Percentiles rank a stretch among this genome's conserved stretches.
Conservation (phyloP, 1,284 basidiomycete species). For the Pascua sp. region DNA sequence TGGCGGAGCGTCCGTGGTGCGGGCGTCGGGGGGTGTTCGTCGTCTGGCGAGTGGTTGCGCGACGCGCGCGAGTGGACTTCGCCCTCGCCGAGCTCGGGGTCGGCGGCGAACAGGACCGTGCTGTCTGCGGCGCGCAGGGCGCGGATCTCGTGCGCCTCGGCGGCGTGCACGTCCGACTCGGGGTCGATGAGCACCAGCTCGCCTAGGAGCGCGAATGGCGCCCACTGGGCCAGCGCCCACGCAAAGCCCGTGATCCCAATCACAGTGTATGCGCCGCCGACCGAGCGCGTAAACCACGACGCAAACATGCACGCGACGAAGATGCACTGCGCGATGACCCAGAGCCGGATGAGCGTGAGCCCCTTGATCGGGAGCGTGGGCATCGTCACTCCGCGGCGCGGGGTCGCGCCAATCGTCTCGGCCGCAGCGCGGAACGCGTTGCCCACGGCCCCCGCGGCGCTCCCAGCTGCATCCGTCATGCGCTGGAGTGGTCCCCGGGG, state of each 20-base stretch:
- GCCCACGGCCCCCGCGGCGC: background rate
- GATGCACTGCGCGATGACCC: constrained; percentile 40
- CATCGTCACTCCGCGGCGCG: too few relatives aligned
- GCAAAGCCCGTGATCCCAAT: constrained; percentile 53
- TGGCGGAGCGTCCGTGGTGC: background rate
- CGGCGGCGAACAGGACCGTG: constrained; percentile 13
- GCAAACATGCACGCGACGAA: constrained; percentile 49
- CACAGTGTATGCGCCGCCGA: constrained; percentile 50
- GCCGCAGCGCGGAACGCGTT: constrained; percentile 6
- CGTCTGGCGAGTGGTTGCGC: background rate
- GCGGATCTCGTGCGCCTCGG: background rate
- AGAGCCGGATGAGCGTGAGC: constrained; percentile 42
- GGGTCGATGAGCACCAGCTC: constrained; percentile 48
- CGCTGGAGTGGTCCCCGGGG: background rate
- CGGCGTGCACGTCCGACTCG: background rate
- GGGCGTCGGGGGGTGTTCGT: constrained; percentile 1
- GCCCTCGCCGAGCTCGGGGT: background rate
- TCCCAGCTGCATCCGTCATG: background rate
- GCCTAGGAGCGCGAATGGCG: constrained; percentile 34
- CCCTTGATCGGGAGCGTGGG: constrained; percentile 36
- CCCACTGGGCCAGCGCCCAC: constrained; percentile 53
- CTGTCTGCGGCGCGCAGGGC: background rate
- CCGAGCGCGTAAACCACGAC: constrained; percentile 47
- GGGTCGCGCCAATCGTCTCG: constrained; percentile 1
- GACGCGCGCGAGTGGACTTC: background rate